Evolutionary conservation across 495 filamentous ascomycete genomes (phyloP).

Genomic region (Hyphodiscus hymeniophilus): DNA sequence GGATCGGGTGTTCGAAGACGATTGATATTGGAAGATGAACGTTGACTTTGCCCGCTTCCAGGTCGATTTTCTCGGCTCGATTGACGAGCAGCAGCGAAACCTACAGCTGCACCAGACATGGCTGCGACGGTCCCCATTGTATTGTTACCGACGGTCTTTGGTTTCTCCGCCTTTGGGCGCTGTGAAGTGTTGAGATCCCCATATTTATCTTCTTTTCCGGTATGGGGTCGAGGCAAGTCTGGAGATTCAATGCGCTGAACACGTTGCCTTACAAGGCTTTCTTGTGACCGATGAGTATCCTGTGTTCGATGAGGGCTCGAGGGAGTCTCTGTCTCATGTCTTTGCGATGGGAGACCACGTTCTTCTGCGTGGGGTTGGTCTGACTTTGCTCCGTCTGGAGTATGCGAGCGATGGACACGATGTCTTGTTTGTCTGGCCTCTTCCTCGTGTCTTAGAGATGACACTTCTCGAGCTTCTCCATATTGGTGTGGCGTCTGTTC

Average conservation of each 20-base stretch:
- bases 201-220: conserved; percentile 15
- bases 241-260: conserved; percentile 20
- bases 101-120: conserved; percentile 14
- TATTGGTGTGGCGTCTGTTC: too few species aligned
- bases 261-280: conserved; percentile 15
- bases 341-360: conserved; percentile 14
- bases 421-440: too few species aligned
- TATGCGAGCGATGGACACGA: too few species aligned
- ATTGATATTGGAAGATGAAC: conserved; percentile 36
- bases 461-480: too few species aligned
- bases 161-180: conserved; percentile 18
- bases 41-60: conserved; percentile 13
- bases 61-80: conserved; percentile 19
- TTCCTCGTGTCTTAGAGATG: too few species aligned
- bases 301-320: conserved; percentile 13
- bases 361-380: too few species aligned
- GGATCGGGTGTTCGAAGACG: conserved; percentile 51
- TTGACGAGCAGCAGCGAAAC: conserved; percentile 19
- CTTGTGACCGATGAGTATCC: conserved; percentile 1
- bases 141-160: conserved; percentile 8
- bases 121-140: conserved; percentile 9
- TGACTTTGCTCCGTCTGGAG: too few species aligned
- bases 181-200: conserved; percentile 10
- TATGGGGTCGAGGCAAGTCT: conserved; percentile 6
- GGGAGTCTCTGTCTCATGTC: conserved; percentile 1